A percentile compares a stretch with the other conserved stretches of the same genome.
phyloP scores from a whole-genome alignment of 108 stramenopile species.

The Pseudonitzschia multistriata region DNA sequence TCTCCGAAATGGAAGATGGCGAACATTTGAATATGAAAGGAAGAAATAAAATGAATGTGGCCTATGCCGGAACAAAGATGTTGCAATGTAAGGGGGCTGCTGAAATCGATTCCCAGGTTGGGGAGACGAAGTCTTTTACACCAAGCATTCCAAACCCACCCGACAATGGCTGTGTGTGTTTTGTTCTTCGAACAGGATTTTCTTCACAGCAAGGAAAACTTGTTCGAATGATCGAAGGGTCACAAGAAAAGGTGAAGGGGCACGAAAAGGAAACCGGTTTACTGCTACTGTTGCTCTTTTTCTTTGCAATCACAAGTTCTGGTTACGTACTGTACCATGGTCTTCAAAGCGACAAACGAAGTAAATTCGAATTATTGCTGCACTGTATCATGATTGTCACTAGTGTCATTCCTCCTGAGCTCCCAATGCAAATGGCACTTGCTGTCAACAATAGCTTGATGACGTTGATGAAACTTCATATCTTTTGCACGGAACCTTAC shows the following conservation, averaged over 20 bases:
- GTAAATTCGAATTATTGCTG: conserved; percentile 90
- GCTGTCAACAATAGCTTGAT: conserved; percentile 96
- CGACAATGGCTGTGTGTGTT: conserved; percentile 88
- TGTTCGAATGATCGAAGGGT: conserved; percentile 97
- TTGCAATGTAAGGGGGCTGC: conserved; percentile 78
- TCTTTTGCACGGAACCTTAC: conserved; percentile 96
- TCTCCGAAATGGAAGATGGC: conserved; percentile 57
- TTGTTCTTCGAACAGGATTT: conserved; percentile 96
- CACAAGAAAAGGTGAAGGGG: conserved; percentile 94
- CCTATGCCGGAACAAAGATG: conserved; percentile 96
- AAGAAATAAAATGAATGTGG: conserved; percentile 87
- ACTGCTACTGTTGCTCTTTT: conserved; percentile 85
- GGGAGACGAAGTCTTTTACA: conserved; percentile 31
- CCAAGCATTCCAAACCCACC: conserved; percentile 73
- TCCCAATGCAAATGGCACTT: conserved; percentile 98
- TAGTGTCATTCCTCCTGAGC: conserved; percentile 93
- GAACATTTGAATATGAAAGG: conserved; percentile 75
- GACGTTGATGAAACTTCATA: conserved; percentile 95
- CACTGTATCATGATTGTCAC: conserved; percentile 96
- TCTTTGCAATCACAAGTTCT: conserved; percentile 92
- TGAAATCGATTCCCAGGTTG: conserved; percentile 47
- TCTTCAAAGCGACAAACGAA: conserved; percentile 79
- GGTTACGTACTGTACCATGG: conserved; percentile 94
- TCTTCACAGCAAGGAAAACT: conserved; percentile 96
- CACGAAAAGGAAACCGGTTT: conserved; percentile 91